Conservation (phyloP, 495 filamentous ascomycete genomes). For the Tuber umbilicatum region DNA sequence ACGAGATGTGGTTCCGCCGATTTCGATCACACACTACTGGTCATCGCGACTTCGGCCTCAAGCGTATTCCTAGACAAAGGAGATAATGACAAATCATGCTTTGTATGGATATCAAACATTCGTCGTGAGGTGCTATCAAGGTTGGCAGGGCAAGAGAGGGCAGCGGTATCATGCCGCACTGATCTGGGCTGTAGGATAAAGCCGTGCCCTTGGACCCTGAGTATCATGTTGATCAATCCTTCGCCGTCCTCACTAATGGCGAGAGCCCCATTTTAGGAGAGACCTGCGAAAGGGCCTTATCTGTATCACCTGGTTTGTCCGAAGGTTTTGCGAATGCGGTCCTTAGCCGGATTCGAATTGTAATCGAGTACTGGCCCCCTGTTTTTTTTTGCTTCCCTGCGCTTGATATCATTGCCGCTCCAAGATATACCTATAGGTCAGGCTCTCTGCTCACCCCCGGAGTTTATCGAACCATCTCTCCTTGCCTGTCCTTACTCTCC, state of each 20-base stretch:
- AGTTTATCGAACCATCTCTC: neutral
- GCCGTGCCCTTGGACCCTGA: neutral
- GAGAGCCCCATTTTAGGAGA: neutral
- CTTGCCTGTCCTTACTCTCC: neutral
- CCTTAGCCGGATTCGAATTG: conserved; percentile 3
- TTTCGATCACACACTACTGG: neutral
- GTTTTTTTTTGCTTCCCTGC: too few species aligned
- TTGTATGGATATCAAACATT: neutral
- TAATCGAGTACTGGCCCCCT: neutral
- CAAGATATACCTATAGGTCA: neutral
- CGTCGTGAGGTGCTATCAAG: neutral
- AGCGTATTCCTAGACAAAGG: neutral
- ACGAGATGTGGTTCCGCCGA: neutral
- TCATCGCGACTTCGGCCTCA: neutral
- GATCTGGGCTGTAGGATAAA: neutral
- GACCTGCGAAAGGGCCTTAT: neutral
- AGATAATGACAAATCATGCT: neutral
- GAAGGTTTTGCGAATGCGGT: neutral
- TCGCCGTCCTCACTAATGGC: neutral
- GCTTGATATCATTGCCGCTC: neutral
- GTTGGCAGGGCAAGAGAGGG: neutral
- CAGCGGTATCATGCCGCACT: neutral
- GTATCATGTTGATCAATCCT: neutral
- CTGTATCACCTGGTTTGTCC: neutral
- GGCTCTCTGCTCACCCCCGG: neutral